These are phyloP conservation scores for Microthlaspi erraticum DNA, from an alignment of 345 rosid species.

Conservation along the genomic window DNA sequence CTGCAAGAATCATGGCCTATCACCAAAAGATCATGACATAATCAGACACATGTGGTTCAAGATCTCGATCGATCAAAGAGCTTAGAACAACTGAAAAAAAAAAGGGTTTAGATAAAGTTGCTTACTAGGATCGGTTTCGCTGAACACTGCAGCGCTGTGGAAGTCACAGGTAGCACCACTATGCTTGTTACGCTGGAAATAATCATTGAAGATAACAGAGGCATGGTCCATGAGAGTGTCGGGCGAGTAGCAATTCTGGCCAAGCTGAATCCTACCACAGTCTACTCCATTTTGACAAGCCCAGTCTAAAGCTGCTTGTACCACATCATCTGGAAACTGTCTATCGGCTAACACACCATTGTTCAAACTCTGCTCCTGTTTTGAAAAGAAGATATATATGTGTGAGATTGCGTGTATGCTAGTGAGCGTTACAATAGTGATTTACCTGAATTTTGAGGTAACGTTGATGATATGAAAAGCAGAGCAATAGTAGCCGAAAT, in stretches of 20 bases:
- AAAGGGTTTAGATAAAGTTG: background rate
- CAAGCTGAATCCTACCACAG: conserved; percentile 58
- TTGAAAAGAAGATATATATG: background rate
- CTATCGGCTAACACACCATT: conserved; percentile 73
- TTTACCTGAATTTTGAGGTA: conserved; percentile 44
- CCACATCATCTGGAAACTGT: conserved; percentile 58
- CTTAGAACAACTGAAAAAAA: background rate
- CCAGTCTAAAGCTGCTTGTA: conserved; percentile 70
- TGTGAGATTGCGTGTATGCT: background rate
- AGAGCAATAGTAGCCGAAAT: conserved; percentile 43
- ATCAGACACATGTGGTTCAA: background rate
- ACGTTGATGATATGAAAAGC: conserved; percentile 40
- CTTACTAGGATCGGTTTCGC: conserved; percentile 69
- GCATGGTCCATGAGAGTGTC: conserved; percentile 65
- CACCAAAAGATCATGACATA: conserved; percentile 35
- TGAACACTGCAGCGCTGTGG: conserved; percentile 60
- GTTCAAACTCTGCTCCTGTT: conserved; percentile 45
- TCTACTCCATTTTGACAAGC: conserved; percentile 61
- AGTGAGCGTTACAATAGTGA: background rate
- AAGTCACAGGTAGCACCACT: conserved; percentile 67
- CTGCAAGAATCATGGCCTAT: conserved; percentile 58
- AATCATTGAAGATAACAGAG: conserved; percentile 72
- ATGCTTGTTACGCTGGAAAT: conserved; percentile 58
- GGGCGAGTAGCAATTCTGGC: conserved; percentile 67
- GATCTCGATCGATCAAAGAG: background rate